Evolutionary conservation across 2,329 filamentous ascomycete species (phyloP).

Genomic region (Dichotomopilus funicola): DNA sequence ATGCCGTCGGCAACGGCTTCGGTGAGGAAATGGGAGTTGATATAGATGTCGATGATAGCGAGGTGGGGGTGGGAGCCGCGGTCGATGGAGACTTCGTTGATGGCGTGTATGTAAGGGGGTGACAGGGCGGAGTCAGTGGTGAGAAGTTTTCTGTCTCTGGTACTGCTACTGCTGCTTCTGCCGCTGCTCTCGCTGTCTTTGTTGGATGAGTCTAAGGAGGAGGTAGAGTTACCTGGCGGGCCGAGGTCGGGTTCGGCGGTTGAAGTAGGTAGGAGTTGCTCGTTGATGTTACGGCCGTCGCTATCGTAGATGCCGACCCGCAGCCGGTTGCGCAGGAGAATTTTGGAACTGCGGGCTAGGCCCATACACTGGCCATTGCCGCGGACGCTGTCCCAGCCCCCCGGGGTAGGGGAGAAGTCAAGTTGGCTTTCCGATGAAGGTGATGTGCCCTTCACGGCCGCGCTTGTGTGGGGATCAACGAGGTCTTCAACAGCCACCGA

Average conservation of each 20-base stretch:
- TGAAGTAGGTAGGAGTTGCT: constrained; percentile 42
- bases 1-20: constrained; percentile 94
- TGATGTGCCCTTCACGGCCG: constrained; percentile 25
- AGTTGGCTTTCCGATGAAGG: constrained; percentile 22
- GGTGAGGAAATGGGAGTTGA: constrained; percentile 83
- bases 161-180: background rate
- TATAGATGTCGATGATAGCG: constrained; percentile 83
- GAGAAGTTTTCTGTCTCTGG: too few species aligned
- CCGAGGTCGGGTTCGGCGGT: constrained; percentile 32
- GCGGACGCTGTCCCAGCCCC: constrained; percentile 62
- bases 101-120: constrained; percentile 53
- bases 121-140: background rate
- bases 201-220: background rate
- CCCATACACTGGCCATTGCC: constrained; percentile 87
- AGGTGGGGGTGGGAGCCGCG: constrained; percentile 85
- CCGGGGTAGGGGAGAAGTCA: constrained; percentile 15
- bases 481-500: constrained; percentile 43
- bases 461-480: constrained; percentile 35
- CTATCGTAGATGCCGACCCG: constrained; percentile 78
- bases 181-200: background rate
- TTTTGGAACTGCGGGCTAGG: constrained; percentile 62
- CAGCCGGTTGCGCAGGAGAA: constrained; percentile 79
- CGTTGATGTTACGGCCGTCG: constrained; percentile 54
- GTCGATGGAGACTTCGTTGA: constrained; percentile 94
- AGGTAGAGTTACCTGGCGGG: background rate